Conservation (phyloP, 2,329 filamentous ascomycete genomes). For the Drechslerella dactyloides region DNA sequence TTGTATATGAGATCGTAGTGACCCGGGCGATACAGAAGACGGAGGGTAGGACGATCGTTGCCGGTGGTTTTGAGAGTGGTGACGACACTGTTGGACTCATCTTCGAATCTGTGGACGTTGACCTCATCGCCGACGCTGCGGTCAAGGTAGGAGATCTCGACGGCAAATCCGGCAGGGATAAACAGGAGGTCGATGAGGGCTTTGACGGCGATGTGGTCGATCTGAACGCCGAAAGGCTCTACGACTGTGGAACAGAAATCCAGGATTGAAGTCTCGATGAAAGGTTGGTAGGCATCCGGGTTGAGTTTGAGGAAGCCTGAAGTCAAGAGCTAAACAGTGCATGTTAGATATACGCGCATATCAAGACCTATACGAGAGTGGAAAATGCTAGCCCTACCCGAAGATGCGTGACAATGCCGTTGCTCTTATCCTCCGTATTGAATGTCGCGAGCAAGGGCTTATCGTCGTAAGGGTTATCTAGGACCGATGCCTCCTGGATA, state of each 20-base stretch:
- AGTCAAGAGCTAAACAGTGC: constrained; percentile 71
- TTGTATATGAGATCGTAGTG: constrained; percentile 96
- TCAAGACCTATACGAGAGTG: neutral
- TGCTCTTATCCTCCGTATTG: constrained; percentile 72
- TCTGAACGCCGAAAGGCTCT: constrained; percentile 78
- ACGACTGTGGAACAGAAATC: constrained; percentile 74
- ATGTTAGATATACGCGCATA: constrained; percentile 27
- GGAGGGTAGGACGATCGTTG: constrained; percentile 58
- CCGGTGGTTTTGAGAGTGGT: constrained; percentile 63
- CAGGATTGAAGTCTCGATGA: constrained; percentile 69
- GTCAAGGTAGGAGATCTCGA: constrained; percentile 92
- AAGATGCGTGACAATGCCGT: constrained; percentile 83
- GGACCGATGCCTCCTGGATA: constrained; percentile 66
- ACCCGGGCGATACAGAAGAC: constrained; percentile 72
- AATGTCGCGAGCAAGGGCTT: constrained; percentile 71
- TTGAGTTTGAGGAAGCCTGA: constrained; percentile 83
- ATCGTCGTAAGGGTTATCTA: constrained; percentile 63
- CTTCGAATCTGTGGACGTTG: constrained; percentile 71
- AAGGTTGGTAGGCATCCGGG: constrained; percentile 72
- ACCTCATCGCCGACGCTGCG: constrained; percentile 78
- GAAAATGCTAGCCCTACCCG: constrained; percentile 60
- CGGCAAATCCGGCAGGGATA: constrained; percentile 75
- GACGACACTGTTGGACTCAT: constrained; percentile 51
- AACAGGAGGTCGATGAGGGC: constrained; percentile 79
- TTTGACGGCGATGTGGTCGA: constrained; percentile 85